phyloP scores from a whole-genome alignment of 768 basidiomycete species.

The Boletus insuetus region DNA sequence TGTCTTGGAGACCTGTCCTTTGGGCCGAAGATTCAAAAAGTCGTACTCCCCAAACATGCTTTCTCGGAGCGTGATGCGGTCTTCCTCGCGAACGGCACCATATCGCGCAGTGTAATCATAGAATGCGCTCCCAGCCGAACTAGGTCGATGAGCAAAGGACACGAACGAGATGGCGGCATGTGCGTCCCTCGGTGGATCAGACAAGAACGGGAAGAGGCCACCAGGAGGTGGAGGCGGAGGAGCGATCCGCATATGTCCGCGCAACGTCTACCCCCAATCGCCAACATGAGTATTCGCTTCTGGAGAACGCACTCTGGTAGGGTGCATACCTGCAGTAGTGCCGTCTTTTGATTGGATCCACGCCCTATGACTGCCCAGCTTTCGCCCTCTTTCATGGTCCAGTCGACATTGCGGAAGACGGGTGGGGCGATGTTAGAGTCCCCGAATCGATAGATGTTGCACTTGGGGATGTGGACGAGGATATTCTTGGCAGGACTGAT shows the following conservation, averaged over 20 bases:
- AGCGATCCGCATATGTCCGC: constrained; percentile 68
- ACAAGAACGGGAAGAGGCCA: constrained; percentile 79
- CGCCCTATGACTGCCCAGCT: constrained; percentile 77
- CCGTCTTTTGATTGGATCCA: constrained; percentile 58
- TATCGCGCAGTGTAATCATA: constrained; percentile 93
- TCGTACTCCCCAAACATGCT: constrained; percentile 59
- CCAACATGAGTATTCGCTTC: neutral
- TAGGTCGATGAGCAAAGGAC: constrained; percentile 63
- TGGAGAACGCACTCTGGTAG: too few relatives aligned
- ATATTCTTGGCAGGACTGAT: neutral
- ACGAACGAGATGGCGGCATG: constrained; percentile 53
- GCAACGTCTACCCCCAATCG: constrained; percentile 50
- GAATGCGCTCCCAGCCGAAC: constrained; percentile 66
- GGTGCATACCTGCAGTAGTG: constrained; percentile 57
- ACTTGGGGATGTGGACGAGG: constrained; percentile 43
- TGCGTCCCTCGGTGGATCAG: constrained; percentile 42
- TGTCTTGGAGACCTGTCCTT: constrained; percentile 18
- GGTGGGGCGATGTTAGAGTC: constrained; percentile 46
- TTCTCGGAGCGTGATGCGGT: constrained; percentile 71
- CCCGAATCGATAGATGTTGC: constrained; percentile 60
- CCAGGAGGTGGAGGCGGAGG: constrained; percentile 58
- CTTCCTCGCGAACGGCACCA: constrained; percentile 83
- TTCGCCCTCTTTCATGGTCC: constrained; percentile 60
- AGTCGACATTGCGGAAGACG: constrained; percentile 51
- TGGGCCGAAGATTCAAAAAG: constrained; percentile 31